Conservation (phyloP, 2,329 filamentous ascomycete species). For the Ophidiomyces ophidiicola region DNA sequence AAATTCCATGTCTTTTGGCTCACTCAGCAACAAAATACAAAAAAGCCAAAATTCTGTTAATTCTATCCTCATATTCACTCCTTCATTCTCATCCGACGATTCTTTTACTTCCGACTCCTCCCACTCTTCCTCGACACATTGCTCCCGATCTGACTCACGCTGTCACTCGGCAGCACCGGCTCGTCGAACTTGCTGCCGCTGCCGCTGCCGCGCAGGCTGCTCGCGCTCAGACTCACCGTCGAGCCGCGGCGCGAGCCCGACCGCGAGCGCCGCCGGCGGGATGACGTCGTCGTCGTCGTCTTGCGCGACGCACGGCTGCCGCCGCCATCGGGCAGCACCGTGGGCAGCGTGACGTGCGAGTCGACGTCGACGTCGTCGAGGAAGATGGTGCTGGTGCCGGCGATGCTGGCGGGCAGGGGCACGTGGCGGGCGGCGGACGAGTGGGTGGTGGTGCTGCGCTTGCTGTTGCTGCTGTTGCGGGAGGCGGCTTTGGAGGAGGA, state of each 20-base stretch:
- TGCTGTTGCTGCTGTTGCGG: conserved; percentile 18
- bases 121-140: conserved; percentile 15
- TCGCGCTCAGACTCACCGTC: conserved; percentile 6
- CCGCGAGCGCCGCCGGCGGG: conserved; percentile 8
- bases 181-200: conserved; percentile 29
- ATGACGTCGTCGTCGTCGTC: conserved; percentile 15
- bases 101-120: conserved; percentile 7
- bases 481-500: background rate
- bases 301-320: conserved; percentile 21
- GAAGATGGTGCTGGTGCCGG: conserved; percentile 21
- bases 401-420: conserved; percentile 25
- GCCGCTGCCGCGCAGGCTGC: conserved; percentile 18
- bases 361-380: conserved; percentile 24
- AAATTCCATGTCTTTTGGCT: no score
- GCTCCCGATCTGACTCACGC: conserved; percentile 29
- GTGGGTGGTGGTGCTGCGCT: conserved; percentile 14
- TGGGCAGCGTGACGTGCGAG: conserved; percentile 53
- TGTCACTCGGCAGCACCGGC: conserved; percentile 28
- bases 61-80: no score
- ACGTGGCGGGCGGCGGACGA: conserved; percentile 20
- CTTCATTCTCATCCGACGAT: background rate
- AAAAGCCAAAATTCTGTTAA: no score
- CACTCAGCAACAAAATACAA: no score
- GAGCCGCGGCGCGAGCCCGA: conserved; percentile 10
- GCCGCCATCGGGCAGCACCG: conserved; percentile 16